Evolutionary conservation across 2,329 filamentous ascomycete species (phyloP).

Genomic region (Lecanoromycetidae sp.): DNA sequence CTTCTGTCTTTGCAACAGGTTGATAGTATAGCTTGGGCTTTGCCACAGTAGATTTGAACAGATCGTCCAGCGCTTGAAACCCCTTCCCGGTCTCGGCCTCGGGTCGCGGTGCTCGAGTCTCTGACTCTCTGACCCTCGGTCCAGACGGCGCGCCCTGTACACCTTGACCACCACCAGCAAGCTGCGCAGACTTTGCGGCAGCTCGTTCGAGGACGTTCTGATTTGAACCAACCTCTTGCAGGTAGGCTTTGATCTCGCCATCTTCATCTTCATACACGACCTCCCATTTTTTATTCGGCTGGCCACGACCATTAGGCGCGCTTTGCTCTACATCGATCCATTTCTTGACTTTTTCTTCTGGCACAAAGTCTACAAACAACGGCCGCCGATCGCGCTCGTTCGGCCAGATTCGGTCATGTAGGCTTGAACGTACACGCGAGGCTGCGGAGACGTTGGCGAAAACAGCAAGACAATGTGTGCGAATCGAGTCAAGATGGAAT

Average conservation of each 20-base stretch:
- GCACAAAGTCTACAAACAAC: conserved; percentile 83
- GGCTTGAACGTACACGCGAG: conserved; percentile 57
- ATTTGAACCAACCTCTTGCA: conserved; percentile 38
- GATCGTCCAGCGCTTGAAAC: conserved; percentile 47
- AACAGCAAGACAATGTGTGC: conserved; percentile 73
- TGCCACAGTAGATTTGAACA: conserved; percentile 47
- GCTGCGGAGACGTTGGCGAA: conserved; percentile 61
- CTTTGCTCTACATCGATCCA: conserved; percentile 64
- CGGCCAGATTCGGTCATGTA: conserved; percentile 77
- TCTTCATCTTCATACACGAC: conserved; percentile 53
- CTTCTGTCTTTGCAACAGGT: conserved; percentile 54
- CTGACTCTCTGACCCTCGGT: conserved; percentile 20
- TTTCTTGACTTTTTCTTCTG: conserved; percentile 54
- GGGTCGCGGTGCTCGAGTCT: conserved; percentile 4
- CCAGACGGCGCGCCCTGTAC: conserved; percentile 24
- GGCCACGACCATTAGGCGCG: conserved; percentile 31
- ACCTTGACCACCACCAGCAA: conserved; percentile 22
- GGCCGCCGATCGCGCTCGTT: conserved; percentile 72
- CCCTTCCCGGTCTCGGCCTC: conserved; percentile 25
- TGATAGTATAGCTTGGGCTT: conserved; percentile 56
- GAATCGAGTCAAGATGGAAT: conserved; percentile 73
- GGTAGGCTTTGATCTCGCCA: conserved; percentile 44
- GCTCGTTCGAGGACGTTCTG: conserved; percentile 15
- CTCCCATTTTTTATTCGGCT: conserved; percentile 51
- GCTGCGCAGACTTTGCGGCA: conserved; percentile 22